Conservation (phyloP, 139 green algal genomes). For the Picochlorum sp. region DNA sequence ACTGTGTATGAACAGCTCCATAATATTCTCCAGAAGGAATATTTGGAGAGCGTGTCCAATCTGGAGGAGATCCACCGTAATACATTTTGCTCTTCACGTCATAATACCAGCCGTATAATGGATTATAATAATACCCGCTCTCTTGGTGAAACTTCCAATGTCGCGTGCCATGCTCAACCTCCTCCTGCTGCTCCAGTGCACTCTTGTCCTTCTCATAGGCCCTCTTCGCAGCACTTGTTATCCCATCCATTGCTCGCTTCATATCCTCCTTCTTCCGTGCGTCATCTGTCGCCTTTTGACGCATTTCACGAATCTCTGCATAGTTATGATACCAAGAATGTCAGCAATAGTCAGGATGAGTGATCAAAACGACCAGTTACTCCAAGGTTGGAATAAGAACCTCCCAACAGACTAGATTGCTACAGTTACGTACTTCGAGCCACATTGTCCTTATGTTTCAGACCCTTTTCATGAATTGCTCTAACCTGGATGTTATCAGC, state of each 20-base stretch:
- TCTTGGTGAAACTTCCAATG: conserved; percentile 14
- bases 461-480: conserved; percentile 40
- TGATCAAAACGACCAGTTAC: background rate
- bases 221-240: conserved; percentile 29
- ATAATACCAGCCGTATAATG: conserved; percentile 52
- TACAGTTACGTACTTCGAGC: conserved; percentile 26
- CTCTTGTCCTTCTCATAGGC: conserved; percentile 17
- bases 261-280: conserved; percentile 19
- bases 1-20: conserved; percentile 16
- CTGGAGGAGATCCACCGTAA: conserved; percentile 62
- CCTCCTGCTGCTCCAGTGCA: background rate
- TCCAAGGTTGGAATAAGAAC: background rate
- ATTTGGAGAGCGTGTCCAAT: conserved; percentile 45
- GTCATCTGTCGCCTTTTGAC: conserved; percentile 22
- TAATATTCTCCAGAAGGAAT: conserved; percentile 25
- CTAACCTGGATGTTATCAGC: conserved; percentile 30
- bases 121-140: conserved; percentile 62
- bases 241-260: conserved; percentile 15
- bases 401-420: background rate
- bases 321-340: background rate
- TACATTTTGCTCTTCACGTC: conserved; percentile 58
- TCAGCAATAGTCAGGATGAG: background rate
- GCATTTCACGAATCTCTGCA: conserved; percentile 45
- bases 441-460: conserved; percentile 45
- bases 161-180: background rate